Evolutionary conservation across 345 rosid genomes (phyloP).

Genomic region (Populus nigra): DNA sequence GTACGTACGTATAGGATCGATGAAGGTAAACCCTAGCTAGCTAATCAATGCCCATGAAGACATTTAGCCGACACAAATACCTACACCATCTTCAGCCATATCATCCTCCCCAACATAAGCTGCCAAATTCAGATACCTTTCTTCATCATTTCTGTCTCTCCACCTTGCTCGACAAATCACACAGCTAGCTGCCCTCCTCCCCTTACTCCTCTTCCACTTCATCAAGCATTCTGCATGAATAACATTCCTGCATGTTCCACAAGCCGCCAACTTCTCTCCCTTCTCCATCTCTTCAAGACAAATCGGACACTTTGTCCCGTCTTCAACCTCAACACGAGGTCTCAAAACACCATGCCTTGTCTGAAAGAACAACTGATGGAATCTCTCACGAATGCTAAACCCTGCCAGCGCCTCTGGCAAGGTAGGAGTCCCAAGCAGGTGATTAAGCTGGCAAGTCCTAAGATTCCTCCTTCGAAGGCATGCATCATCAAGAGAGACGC

Average conservation of each 20-base stretch:
- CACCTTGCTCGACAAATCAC: slow-evolving; percentile 86
- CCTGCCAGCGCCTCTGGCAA: slow-evolving; percentile 52
- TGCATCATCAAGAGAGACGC: slow-evolving; percentile 56
- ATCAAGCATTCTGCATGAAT: slow-evolving; percentile 76
- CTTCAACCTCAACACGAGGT: slow-evolving; percentile 23
- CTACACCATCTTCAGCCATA: neutral
- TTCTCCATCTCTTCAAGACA: slow-evolving; percentile 68
- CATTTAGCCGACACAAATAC: slow-evolving; percentile 15
- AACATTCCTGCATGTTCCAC: slow-evolving; percentile 62
- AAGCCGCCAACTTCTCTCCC: slow-evolving; percentile 44
- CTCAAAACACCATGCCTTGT: slow-evolving; percentile 5
- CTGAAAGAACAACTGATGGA: slow-evolving; percentile 52
- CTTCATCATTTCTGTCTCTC: slow-evolving; percentile 33
- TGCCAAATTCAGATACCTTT: slow-evolving; percentile 64
- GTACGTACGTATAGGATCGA: neutral
- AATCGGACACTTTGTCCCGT: slow-evolving; percentile 57
- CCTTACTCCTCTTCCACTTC: slow-evolving; percentile 73
- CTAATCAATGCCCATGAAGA: neutral
- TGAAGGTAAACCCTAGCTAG: neutral
- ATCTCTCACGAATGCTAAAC: slow-evolving; percentile 46
- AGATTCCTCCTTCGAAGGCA: slow-evolving; percentile 62
- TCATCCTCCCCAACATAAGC: slow-evolving; percentile 45
- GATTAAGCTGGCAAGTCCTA: slow-evolving; percentile 56
- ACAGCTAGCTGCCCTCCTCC: slow-evolving; percentile 61
- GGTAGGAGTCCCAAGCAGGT: slow-evolving; percentile 46